A percentile compares a stretch with the other conserved stretches of the same genome.
Evolutionary conservation across 345 rosid genomes (phyloP).

Genomic region (Sonneratia caseolaris): DNA sequence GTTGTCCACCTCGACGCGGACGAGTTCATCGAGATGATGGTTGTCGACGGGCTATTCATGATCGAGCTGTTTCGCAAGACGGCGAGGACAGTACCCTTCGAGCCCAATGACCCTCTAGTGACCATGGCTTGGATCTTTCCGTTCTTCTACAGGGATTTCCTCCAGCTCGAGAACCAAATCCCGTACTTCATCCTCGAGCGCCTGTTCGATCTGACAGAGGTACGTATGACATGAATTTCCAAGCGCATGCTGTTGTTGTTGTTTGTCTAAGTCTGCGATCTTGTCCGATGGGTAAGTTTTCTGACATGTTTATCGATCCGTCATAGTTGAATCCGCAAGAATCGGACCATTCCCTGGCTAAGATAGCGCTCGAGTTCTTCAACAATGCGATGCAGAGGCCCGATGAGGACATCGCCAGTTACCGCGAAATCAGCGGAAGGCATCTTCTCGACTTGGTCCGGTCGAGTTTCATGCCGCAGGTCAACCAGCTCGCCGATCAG

Average conservation of each 20-base stretch:
- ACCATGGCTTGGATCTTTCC: constrained; percentile 66
- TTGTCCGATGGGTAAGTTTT: too few species aligned
- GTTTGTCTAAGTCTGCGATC: neutral
- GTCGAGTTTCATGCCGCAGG: constrained; percentile 32
- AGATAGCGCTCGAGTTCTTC: constrained; percentile 53
- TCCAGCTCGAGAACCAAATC: constrained; percentile 49
- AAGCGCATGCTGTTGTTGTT: too few species aligned
- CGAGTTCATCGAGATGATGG: constrained; percentile 58
- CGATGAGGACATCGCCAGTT: constrained; percentile 19
- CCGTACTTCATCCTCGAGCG: constrained; percentile 59
- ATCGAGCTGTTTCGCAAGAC: constrained; percentile 57
- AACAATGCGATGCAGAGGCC: constrained; percentile 38
- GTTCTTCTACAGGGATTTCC: constrained; percentile 54
- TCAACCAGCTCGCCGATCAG: constrained; percentile 7
- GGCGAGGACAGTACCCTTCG: constrained; percentile 22
- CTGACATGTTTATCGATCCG: too few species aligned
- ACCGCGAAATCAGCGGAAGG: constrained; percentile 21
- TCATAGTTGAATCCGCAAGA: constrained; percentile 12
- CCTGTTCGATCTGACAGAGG: constrained; percentile 36
- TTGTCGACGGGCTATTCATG: constrained; percentile 57
- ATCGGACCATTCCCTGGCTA: constrained; percentile 22
- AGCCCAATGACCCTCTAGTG: constrained; percentile 51
- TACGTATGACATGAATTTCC: neutral
- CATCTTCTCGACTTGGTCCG: constrained; percentile 74
- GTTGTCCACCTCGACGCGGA: constrained; percentile 22